A percentile compares a stretch with the other conserved stretches of the same genome.
These are phyloP conservation scores for Nannochloropsis salina DNA, from an alignment of 108 stramenopile genomes.

Conservation along the genomic window DNA sequence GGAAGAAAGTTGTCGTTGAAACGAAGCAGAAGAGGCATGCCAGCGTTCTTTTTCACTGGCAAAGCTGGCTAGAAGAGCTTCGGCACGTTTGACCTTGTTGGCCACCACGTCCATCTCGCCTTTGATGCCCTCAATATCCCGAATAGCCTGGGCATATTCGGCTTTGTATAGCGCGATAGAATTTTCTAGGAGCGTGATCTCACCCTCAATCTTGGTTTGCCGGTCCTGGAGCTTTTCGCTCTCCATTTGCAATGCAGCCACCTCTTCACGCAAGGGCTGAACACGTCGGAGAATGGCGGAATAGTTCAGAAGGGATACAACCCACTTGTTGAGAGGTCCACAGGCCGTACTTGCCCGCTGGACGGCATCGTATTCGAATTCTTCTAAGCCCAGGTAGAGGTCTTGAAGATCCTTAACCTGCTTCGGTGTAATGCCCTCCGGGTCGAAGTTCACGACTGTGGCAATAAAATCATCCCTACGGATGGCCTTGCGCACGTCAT, in stretches of 20 bases:
- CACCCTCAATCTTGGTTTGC: background rate
- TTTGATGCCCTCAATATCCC: constrained; percentile 90
- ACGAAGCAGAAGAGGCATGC: constrained; percentile 75
- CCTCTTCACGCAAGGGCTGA: constrained; percentile 91
- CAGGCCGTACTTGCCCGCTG: constrained; percentile 68
- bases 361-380: constrained; percentile 39
- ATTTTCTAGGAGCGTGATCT: background rate
- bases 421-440: constrained; percentile 69
- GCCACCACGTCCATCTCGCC: constrained; percentile 88
- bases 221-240: constrained; percentile 26
- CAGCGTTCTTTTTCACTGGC: constrained; percentile 92
- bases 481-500: constrained; percentile 82
- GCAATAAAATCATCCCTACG: constrained; percentile 87
- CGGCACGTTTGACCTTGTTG: constrained; percentile 79
- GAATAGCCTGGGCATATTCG: constrained; percentile 88
- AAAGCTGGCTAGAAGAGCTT: constrained; percentile 79
- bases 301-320: constrained; percentile 84
- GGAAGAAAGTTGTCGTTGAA: constrained; percentile 69
- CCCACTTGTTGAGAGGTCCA: constrained; percentile 95
- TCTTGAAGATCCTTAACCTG: constrained; percentile 22
- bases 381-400: background rate
- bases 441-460: constrained; percentile 86
- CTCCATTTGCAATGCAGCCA: constrained; percentile 57
- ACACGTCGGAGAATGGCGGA: constrained; percentile 84
- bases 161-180: constrained; percentile 65